Evolutionary conservation across 768 basidiomycete species (phyloP), one percentile per base, ranked within the genome.

Genomic region (Boletus reticulatus): DNA sequence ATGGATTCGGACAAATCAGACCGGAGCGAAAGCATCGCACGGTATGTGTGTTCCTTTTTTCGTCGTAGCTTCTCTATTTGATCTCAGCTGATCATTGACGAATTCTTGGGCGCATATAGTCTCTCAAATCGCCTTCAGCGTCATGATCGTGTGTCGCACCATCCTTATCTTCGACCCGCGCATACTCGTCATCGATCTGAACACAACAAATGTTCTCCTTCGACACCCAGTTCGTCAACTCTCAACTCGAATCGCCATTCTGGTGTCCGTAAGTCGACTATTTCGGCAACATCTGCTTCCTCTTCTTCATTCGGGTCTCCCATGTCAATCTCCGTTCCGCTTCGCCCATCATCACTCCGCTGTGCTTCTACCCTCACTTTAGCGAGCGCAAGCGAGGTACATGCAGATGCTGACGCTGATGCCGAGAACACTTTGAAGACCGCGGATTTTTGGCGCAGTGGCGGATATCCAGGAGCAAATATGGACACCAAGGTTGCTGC

Each of bases 51-150:
- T 57, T 44, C 53, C 36, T 27, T 16, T 19, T 57, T 54, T 53
- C 48, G 31, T 49, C 16, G 17, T 38, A 4, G 31, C 51, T 56
- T 56, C 45, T 32, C 36, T 22, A 11, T 44, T 36, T 36, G 32
- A 57, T 56, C 49, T 31, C 20, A 20, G 43, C 31, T 22, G 55
- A 39, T 60, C 1, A 13, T 38, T 57, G 58, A 67, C 45, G 32
- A 52, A 42, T 44, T 39, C 19, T 46, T 50, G 13, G 50, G 48
- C 53, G 60, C 62, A 61, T 65, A 53, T 66, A 89, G 87, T 44
- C 78, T 88, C 59, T 85, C 87, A 29, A 80, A 76, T 63, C 83
- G 86, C 53, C 78, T 89, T 45, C 87, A 89, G 66, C 82, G 78
- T 61, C 76, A 82, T 49, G 87, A 85, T 56, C 82, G 78, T 59